Conservation (phyloP, 352 stramenopile species). For the Pythium aphanidermatum region DNA sequence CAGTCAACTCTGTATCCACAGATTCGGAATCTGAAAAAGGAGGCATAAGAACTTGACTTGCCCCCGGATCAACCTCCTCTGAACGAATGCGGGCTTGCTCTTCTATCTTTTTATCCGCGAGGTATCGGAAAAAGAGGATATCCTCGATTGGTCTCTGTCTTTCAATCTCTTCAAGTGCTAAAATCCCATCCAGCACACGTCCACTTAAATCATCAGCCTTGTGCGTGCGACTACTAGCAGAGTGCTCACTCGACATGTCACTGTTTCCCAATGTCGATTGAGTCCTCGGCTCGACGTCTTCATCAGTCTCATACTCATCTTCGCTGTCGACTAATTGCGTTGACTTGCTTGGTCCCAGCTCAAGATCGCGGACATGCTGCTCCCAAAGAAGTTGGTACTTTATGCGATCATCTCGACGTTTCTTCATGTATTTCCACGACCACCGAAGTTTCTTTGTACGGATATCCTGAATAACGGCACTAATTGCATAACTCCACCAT, state of each 20-base stretch:
- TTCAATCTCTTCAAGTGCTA: constrained; percentile 67
- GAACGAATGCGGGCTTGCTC: too few species aligned
- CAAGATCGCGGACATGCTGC: constrained; percentile 20
- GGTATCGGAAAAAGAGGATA: constrained; percentile 80
- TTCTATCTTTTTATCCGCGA: constrained; percentile 52
- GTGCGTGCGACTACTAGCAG: constrained; percentile 3
- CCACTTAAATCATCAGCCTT: neutral
- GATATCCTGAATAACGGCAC: constrained; percentile 49
- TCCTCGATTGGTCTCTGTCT: constrained; percentile 67
- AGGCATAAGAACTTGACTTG: constrained; percentile 30
- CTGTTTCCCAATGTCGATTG: too few species aligned
- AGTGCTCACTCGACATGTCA: constrained; percentile 9
- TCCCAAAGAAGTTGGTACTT: constrained; percentile 70
- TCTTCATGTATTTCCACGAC: constrained; percentile 80
- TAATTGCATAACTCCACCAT: constrained; percentile 84
- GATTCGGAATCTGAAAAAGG: constrained; percentile 74
- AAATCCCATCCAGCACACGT: neutral
- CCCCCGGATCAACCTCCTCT: neutral
- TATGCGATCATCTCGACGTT: constrained; percentile 73
- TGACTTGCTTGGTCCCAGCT: constrained; percentile 24
- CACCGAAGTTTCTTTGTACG: constrained; percentile 58
- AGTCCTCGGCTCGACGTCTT: too few species aligned
- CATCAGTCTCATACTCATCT: constrained; percentile 36
- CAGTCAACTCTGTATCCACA: constrained; percentile 70
- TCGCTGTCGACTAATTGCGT: constrained; percentile 54